These are phyloP conservation scores for Hypoxylon lenormandii DNA, from an alignment of 495 filamentous ascomycete genomes.

Conservation along the genomic window DNA sequence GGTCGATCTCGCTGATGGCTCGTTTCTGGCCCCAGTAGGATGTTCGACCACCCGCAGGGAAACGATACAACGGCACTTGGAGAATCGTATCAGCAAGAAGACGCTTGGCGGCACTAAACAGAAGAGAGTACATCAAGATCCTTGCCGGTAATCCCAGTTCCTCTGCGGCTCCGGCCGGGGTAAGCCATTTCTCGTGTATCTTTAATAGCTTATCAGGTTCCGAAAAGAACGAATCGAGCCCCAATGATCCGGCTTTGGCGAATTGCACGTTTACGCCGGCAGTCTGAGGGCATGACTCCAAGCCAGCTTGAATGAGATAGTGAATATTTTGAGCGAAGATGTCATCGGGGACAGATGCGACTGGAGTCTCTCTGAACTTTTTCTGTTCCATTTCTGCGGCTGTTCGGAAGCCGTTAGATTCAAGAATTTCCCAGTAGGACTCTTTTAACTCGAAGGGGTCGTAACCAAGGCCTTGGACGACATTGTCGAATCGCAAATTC, in stretches of 20 bases:
- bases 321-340: background rate
- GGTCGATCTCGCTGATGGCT: constrained; percentile 4
- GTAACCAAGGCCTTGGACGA: constrained; percentile 26
- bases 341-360: background rate
- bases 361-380: background rate
- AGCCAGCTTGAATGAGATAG: constrained; percentile 12
- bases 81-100: constrained; percentile 17
- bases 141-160: constrained; percentile 4
- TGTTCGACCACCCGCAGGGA: background rate
- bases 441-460: constrained; percentile 25
- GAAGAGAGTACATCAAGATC: background rate
- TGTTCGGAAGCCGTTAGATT: constrained; percentile 22
- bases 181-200: constrained; percentile 41
- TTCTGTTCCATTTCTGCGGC: constrained; percentile 31
- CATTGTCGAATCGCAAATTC: constrained; percentile 30
- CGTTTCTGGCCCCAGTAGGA: background rate
- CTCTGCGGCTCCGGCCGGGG: constrained; percentile 5
- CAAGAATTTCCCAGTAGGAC: constrained; percentile 37
- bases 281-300: constrained; percentile 4
- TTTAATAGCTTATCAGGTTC: constrained; percentile 5
- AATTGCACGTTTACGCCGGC: background rate
- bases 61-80: background rate
- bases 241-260: constrained; percentile 6
- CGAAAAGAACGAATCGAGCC: constrained; percentile 25
- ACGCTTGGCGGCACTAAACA: constrained; percentile 9